Percentiles rank a stretch among this genome's conserved stretches.
Evolutionary conservation across 1,284 basidiomycete genomes (phyloP).

Genomic region (Coniferiporia sulphurascens): DNA sequence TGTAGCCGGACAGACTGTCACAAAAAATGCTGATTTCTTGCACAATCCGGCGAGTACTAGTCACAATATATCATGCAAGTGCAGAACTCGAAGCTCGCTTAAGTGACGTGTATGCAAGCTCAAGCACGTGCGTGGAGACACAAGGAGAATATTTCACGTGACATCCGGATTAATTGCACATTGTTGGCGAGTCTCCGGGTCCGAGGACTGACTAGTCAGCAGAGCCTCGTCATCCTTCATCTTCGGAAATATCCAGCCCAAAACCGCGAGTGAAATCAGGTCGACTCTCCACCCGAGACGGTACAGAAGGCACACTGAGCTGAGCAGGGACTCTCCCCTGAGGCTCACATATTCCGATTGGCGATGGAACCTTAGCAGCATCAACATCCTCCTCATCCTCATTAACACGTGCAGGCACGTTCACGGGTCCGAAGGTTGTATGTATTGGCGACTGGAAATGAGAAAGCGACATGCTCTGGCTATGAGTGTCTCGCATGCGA

Average conservation of each 20-base stretch:
- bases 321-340: constrained; percentile 54
- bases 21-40: too few relatives aligned
- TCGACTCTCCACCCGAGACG: constrained; percentile 46
- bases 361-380: background rate
- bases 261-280: constrained; percentile 75
- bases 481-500: constrained; percentile 48
- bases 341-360: constrained; percentile 45
- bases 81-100: too few relatives aligned
- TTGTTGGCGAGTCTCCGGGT: too few relatives aligned
- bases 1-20: too few relatives aligned
- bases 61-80: too few relatives aligned
- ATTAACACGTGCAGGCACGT: constrained; percentile 45
- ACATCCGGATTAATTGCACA: too few relatives aligned
- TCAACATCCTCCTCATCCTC: constrained; percentile 21
- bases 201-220: constrained; percentile 11
- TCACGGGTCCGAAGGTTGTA: constrained; percentile 40
- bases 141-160: too few relatives aligned
- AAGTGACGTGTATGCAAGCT: too few relatives aligned
- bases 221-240: constrained; percentile 40
- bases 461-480: constrained; percentile 66
- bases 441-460: constrained; percentile 37
- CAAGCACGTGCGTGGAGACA: too few relatives aligned
- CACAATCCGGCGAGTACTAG: too few relatives aligned
- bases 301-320: constrained; percentile 41
- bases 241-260: constrained; percentile 71